These are phyloP conservation scores for Claviceps sp. DNA, from an alignment of 2,329 filamentous ascomycete genomes.

Conservation along the genomic window DNA sequence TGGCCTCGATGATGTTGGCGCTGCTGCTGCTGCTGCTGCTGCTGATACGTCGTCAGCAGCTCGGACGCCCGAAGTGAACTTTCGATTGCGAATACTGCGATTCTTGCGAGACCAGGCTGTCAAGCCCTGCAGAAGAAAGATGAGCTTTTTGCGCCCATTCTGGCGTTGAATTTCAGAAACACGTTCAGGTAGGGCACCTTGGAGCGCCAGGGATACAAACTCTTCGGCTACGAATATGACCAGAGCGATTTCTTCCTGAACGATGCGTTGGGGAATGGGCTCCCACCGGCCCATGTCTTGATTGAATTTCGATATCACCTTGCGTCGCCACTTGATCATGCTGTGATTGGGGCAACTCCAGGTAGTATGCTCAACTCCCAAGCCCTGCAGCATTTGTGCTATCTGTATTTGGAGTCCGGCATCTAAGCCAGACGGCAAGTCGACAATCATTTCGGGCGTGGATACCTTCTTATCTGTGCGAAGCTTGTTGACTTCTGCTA, in stretches of 20 bases:
- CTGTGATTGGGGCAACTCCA: slow-evolving; percentile 34
- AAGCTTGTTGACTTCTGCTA: slow-evolving; percentile 61
- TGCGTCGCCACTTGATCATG: slow-evolving; percentile 56
- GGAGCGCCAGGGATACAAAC: slow-evolving; percentile 47
- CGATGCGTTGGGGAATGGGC: slow-evolving; percentile 38
- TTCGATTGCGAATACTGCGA: slow-evolving; percentile 50
- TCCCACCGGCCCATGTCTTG: slow-evolving; percentile 50
- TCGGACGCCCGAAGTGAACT: slow-evolving; percentile 53
- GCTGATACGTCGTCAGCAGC: slow-evolving; percentile 18
- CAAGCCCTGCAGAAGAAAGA: slow-evolving; percentile 64
- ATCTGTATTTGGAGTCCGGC: slow-evolving; percentile 31
- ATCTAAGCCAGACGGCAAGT: slow-evolving; percentile 46
- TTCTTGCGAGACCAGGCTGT: slow-evolving; percentile 55
- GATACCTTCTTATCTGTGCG: slow-evolving; percentile 62
- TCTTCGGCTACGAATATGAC: slow-evolving; percentile 49
- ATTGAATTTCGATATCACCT: slow-evolving; percentile 50
- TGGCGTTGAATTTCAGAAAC: slow-evolving; percentile 38
- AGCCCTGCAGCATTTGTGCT: slow-evolving; percentile 33
- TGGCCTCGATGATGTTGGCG: slow-evolving; percentile 16
- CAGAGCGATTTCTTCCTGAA: slow-evolving; percentile 47
- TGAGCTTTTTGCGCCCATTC: slow-evolving; percentile 39
- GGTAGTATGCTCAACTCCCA: slow-evolving; percentile 32
- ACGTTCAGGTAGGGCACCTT: slow-evolving; percentile 43
- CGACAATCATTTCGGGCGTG: slow-evolving; percentile 64
- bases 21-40: slow-evolving; percentile 14